Conservation (phyloP, 306 rosid species). For the Cucumis sativus region Cucumber_9930_V3 NC_026656.2:21449501-21450000, state of each 20-base stretch:
- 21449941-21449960: conserved; percentile 10
- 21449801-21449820: not conserved
- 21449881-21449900: conserved; percentile 11
- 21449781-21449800: not conserved
- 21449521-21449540: too few species aligned
- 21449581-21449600: too few species aligned
- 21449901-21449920: conserved; percentile 7
- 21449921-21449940: conserved; percentile 10
- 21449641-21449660: not conserved
- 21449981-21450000: conserved; percentile 10
- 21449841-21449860: not conserved
- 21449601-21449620: too few species aligned
- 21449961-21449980: conserved; percentile 6
- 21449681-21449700: too few species aligned
- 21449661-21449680: too few species aligned
- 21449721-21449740: not conserved
- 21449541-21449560: too few species aligned
- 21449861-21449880: not conserved
- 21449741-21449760: not conserved
- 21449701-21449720: too few species aligned
- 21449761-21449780: too few species aligned
- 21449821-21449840: not conserved
- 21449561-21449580: too few species aligned
- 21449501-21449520: too few species aligned
- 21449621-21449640: too few species aligned